Conservation (phyloP, 2,329 filamentous ascomycete species). For the Xylaria sp. region DNA sequence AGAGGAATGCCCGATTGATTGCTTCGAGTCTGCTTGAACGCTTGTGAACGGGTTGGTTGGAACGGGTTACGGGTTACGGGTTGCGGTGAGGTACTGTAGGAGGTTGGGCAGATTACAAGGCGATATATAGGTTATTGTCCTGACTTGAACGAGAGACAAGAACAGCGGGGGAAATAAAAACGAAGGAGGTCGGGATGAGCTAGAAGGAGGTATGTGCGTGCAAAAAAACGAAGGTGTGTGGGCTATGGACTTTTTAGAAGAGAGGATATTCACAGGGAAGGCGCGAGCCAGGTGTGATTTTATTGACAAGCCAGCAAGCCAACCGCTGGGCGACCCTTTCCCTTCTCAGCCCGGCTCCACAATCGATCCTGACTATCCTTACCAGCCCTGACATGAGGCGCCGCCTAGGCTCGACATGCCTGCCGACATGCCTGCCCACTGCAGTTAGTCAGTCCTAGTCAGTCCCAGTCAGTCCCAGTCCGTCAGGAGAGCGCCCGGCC, state of each 20-base stretch:
- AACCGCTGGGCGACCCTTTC: slow-evolving; percentile 23
- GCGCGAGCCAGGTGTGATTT: slow-evolving; percentile 21
- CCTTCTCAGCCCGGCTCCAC: neutral
- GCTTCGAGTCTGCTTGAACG: too few species aligned
- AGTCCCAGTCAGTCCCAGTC: too few species aligned
- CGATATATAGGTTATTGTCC: slow-evolving; percentile 9
- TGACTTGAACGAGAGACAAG: slow-evolving; percentile 27
- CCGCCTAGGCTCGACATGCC: slow-evolving; percentile 18
- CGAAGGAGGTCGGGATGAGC: slow-evolving; percentile 16
- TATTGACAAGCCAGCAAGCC: slow-evolving; percentile 28
- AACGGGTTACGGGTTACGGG: too few species aligned
- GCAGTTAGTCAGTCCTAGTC: too few species aligned
- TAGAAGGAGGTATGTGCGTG: slow-evolving; percentile 16
- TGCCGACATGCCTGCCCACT: slow-evolving; percentile 8
- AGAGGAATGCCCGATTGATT: too few species aligned
- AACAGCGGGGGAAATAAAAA: slow-evolving; percentile 8
- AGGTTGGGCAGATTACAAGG: slow-evolving; percentile 20
- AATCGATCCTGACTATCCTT: slow-evolving; percentile 14
- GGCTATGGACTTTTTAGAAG: slow-evolving; percentile 15
- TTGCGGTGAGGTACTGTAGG: too few species aligned
- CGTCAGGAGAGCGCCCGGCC: slow-evolving; percentile 21
- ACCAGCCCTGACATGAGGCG: slow-evolving; percentile 13
- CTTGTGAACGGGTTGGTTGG: too few species aligned
- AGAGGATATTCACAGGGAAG: slow-evolving; percentile 20
- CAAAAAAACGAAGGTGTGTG: slow-evolving; percentile 27